Evolutionary conservation across 2,329 filamentous ascomycete species (phyloP), one percentile per base, ranked within the genome.

Genomic region (Diaporthe batatas): DNA sequence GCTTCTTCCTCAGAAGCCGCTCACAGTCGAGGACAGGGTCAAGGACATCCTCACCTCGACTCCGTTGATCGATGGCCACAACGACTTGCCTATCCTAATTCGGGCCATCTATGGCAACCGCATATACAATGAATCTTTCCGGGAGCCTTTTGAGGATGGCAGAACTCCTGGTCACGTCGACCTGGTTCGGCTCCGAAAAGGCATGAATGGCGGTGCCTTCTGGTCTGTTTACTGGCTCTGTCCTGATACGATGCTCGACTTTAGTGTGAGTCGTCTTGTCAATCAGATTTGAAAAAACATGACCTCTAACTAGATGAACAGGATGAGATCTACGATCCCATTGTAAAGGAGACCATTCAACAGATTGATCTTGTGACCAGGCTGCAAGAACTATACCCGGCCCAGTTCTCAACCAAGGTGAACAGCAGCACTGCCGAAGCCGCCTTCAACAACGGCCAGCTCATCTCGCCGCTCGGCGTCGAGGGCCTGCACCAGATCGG

Each of bases 401-500:
- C 87, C 21, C 86, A 91, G 76, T 95, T 97, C 82, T 94, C 94
- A 1, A 87, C 88, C 0, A 84, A 88, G 0, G 81, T 88, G 0
- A 88, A 91, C 77, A 90, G 90, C 76, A 86, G 85, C 62, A 87
- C 88, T 39, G 93, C 93, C 4, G 79, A 91, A 49, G 80, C 86
- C 2, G 90, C 90, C 34, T 93, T 93, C 80, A 84, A 84, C 67
- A 76, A 86, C 34, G 88, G 88, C 75, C 89, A 89, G 77, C 85
- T 97, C 65, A 93, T 96, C 78, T 95, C 93, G 0, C 93, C 94
- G 0, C 84, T 96, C 5, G 94, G 92, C 3, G 90, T 97, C 68
- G 95, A 98, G 83, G 96, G 96, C 4, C 88, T 98, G 10, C 96
- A 98, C 80, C 96, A 98, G 78, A 97, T 98, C 77, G 95, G 94